Evolutionary conservation across 495 filamentous ascomycete species (phyloP), one percentile per base, ranked within the genome.

Genomic region (Astrocystis sublimbata): DNA sequence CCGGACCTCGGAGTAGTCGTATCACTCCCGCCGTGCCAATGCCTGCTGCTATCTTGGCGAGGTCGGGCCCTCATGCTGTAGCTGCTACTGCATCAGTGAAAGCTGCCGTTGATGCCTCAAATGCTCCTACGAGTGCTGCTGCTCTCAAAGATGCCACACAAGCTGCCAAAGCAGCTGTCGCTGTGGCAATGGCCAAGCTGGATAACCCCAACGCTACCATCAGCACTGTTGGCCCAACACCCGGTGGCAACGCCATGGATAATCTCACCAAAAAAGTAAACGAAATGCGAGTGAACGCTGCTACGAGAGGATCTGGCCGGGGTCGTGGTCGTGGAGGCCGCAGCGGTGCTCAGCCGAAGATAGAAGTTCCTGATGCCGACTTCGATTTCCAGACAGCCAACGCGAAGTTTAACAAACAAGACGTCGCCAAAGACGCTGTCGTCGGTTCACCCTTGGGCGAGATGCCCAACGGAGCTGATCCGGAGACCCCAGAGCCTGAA

Each of bases 321-420:
- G 73, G 68, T 24, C 68, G 68, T 62, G 81, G 83, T 55, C 83
- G 88, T 58, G 84, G 88, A 41, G 80, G 83, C 17, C 81, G 85
- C 45, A 81, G 82, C 30, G 82, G 83, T 24, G 79, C 84, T 19
- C 74, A 78, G 40, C 82, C 82, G 68, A 94, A 91, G 77, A 82
- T 97, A 21, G 93, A 96, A 58, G 89, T 98, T 30, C 94, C 94
- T 0, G 80, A 87, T 35, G 85, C 89, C 2, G 94, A 98, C 68
- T 99, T 91, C 70, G 96, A 99, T 71, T 99, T 99, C 73, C 87
- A 89, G 64, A 86, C 86, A 8, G 84, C 93, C 49, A 99, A 99
- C 69, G 92, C 92, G 15, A 97, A 96, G 73, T 98, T 99, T 80
- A 98, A 96, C 81, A 99, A 99, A 77, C 88, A 96, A 67, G 92